Evolutionary conservation across 305 asterid species (phyloP), one percentile per base, ranked within the genome.

Genomic region (Stenogyne calaminthoides): DNA sequence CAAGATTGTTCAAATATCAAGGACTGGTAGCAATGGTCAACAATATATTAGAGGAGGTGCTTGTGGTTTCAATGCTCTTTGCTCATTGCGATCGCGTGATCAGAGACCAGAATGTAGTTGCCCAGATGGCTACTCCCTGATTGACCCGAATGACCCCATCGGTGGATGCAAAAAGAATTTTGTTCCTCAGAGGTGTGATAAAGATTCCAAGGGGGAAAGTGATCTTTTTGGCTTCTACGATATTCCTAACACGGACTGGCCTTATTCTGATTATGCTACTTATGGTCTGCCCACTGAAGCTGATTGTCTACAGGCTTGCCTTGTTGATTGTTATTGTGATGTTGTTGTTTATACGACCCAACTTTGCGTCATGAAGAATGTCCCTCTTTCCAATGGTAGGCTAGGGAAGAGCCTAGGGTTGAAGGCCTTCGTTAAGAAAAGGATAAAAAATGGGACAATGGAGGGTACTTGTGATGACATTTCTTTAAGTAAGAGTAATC

Each of bases 331-430:
- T 67, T 78, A 79, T 8, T 85, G 92, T 70, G 78, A 64, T 37
- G 81, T 64, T 25, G 83, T 80, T 3, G 57, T 76, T 29, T 76
- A 54, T 46, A 62, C 29, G 77, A 32, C 62, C 46, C 19, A 58
- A 8, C 27, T 8, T 1, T 87, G 92, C 60, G 72, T 85, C 84
- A 81, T 77, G 79, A 87, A 77, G 82, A 78, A 47, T 29, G 18
- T 27, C 6, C 87, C 90, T 47, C 65, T 82, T 19, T 80, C 85
- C 8, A 80, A 82, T 60, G 90, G 93, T 59, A 76, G 70, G 67
- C 32, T 52, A 0, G 84, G 80, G 58, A 2, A 73, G 4, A 19
- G 69, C 18, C 19, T 29, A 1, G 68, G 57, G 1, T 75, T 65
- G 3, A 87, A 74, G 69, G 81, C 86, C 57, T 60, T 87, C 68